Percentiles rank a stretch among this genome's conserved stretches.
phyloP scores from a whole-genome alignment of 2,329 filamentous ascomycete genomes.

The Verticillium tricorpus region DNA sequence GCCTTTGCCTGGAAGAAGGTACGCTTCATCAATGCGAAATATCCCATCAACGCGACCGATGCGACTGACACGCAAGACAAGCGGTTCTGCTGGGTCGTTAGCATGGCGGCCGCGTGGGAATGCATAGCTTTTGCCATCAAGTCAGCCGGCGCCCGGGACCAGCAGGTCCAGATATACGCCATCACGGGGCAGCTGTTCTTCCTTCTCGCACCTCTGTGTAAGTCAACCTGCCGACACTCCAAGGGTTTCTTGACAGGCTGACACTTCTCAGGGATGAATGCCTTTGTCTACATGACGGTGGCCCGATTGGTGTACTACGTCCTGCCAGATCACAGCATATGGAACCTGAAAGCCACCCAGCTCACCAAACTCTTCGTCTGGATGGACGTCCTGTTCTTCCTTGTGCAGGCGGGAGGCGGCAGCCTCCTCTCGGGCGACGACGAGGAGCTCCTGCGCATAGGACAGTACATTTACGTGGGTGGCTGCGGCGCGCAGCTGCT shows the following conservation, averaged over 20 bases:
- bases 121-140: constrained; percentile 31
- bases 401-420: constrained; percentile 38
- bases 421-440: constrained; percentile 26
- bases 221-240: constrained; percentile 1
- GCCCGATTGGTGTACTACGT: constrained; percentile 33
- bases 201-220: constrained; percentile 36
- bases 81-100: constrained; percentile 30
- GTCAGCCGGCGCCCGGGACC: constrained; percentile 28
- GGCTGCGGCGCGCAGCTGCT: constrained; percentile 27
- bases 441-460: constrained; percentile 24
- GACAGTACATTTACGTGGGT: constrained; percentile 26
- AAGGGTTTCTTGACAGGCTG: constrained; percentile 11
- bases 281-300: constrained; percentile 39
- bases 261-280: constrained; percentile 29
- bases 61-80: constrained; percentile 6
- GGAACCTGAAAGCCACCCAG: constrained; percentile 27
- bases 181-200: constrained; percentile 30
- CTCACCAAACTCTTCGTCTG: constrained; percentile 42
- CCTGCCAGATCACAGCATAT: constrained; percentile 30
- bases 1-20: constrained; percentile 26
- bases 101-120: constrained; percentile 28
- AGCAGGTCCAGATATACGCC: constrained; percentile 28
- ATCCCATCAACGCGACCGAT: neutral
- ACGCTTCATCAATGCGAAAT: neutral
- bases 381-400: constrained; percentile 41